Base-by-base conservation (phyloP, 2,329 filamentous ascomycete species). In the Talaromyces sp. region DNA sequence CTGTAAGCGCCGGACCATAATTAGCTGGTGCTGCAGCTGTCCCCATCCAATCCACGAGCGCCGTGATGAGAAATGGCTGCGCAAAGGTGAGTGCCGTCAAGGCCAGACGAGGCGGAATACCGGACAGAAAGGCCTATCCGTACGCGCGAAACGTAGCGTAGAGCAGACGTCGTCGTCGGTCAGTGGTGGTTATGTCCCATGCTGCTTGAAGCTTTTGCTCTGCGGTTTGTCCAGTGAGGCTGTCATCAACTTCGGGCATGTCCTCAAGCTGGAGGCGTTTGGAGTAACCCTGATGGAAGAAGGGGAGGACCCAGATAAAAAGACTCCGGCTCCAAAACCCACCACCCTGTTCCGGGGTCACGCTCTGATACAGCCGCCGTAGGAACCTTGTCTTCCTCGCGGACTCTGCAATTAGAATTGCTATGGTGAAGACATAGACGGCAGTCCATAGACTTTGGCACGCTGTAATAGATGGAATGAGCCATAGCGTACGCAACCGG, bases 271-370 rank as follows among this genome's bases (percentile, higher is more conserved):
- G 61, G 22, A 80, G 58, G 5, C 70, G 62, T 6, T 71, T 75
- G 2, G 68, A 70, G 67, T 75, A 80, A 0, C 80, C 78, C 17
- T 68, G 68, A 15, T 71, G 69, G 22, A 83, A 74, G 4, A 82
- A 63, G 2, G 72, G 70, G 36, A 75, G 77, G 31, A 80, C 67
- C 79, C 80, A 82, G 66, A 72, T 77, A 62, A 81, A 81, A n/a
- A 78, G 63, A 2, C 68, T 70, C 15, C 71, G 68, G 48, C 67
- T 76, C 64, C 77, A 75, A 19, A 78, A 63, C 5, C 78, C 74
- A 59, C 74, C 77, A 13, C 75, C 78, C 21, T 74, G 74, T 63
- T 83, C 79, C 6, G 17, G 13, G 45, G 45, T 51, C 13, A 35
- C 19, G 17, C 28, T 31, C 19, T 46, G 37, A 46, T 58, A 45